A percentile compares a stretch with the other conserved stretches of the same genome.
Evolutionary conservation across 2,329 filamentous ascomycete species (phyloP).

Genomic region (Sarocladium brachiariae): DNA sequence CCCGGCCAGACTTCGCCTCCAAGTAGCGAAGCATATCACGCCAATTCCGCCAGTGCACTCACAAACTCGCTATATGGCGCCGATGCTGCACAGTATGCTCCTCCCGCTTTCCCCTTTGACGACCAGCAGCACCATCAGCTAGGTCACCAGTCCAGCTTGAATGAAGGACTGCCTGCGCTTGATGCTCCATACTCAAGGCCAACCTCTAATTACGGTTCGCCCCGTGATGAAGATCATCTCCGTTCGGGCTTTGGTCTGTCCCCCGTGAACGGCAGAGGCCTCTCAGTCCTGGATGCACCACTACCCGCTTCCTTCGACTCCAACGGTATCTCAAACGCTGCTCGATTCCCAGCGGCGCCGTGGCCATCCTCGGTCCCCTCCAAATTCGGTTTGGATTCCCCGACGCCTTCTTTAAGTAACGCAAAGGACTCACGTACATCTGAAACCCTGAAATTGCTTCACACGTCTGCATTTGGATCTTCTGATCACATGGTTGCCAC

Average conservation of each 20-base stretch:
- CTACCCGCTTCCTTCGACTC: conserved; percentile 94
- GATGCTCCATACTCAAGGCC: conserved; percentile 52
- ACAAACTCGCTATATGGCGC: conserved; percentile 48
- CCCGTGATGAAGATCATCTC: conserved; percentile 57
- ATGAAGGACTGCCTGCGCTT: conserved; percentile 50
- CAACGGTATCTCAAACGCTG: conserved; percentile 87
- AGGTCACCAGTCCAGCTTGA: conserved; percentile 44
- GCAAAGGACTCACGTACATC: conserved; percentile 55
- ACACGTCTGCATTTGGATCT: conserved; percentile 61
- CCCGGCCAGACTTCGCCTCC: background rate
- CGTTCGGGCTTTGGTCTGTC: conserved; percentile 69
- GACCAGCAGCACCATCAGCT: conserved; percentile 34
- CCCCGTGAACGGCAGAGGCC: conserved; percentile 59
- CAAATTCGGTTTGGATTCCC: conserved; percentile 83
- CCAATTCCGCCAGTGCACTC: conserved; percentile 54
- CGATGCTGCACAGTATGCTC: conserved; percentile 24
- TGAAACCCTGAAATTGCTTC: conserved; percentile 57
- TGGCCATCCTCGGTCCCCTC: conserved; percentile 90
- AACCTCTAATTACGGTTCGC: conserved; percentile 69
- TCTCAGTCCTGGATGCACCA: conserved; percentile 91
- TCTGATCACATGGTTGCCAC: conserved; percentile 55
- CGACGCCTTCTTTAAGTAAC: conserved; percentile 63
- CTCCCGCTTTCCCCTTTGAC: conserved; percentile 33
- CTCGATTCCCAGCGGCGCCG: conserved; percentile 68
- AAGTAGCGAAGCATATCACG: background rate